Conservation (phyloP, 176 grass and related monocot genomes). For the Alloteropsis semialata region DNA sequence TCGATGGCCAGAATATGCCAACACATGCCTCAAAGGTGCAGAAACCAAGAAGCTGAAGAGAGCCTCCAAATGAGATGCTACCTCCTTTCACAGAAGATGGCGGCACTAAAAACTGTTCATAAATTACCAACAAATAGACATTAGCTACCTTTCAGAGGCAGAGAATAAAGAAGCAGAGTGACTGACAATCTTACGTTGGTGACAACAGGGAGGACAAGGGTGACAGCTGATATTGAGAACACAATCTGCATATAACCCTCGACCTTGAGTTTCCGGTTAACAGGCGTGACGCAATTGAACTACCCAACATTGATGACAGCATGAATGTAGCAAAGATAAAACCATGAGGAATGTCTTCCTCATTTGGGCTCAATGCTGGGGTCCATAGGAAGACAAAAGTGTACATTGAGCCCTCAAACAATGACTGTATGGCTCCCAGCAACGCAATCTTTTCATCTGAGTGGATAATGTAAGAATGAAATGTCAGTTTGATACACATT, state of each 20-base stretch:
- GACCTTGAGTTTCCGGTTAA: slow-evolving; percentile 73
- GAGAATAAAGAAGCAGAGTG: neutral
- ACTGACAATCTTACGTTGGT: slow-evolving; percentile 59
- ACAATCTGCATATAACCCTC: slow-evolving; percentile 99
- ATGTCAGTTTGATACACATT: neutral
- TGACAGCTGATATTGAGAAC: slow-evolving; percentile 70
- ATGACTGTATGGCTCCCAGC: slow-evolving; percentile 94
- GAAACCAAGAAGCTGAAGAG: slow-evolving; percentile 81
- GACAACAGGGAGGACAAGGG: slow-evolving; percentile 80
- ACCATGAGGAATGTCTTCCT: slow-evolving; percentile 85
- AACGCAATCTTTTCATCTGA: slow-evolving; percentile 98
- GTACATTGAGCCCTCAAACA: slow-evolving; percentile 97
- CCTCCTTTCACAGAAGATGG: slow-evolving; percentile 50
- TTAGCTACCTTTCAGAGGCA: neutral
- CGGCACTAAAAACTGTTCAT: slow-evolving; percentile 56
- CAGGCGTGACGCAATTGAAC: slow-evolving; percentile 76
- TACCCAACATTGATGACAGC: slow-evolving; percentile 97
- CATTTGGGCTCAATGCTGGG: slow-evolving; percentile 88
- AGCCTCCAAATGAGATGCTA: slow-evolving; percentile 74
- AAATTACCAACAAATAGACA: slow-evolving; percentile 3
- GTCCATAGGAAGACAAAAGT: slow-evolving; percentile 98
- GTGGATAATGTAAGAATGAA: neutral
- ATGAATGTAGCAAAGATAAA: slow-evolving; percentile 99
- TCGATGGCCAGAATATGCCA: slow-evolving; percentile 92
- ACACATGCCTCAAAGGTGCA: slow-evolving; percentile 80